Conservation (phyloP, 805 yeast species). For the Lipomyces starkeyi region DNA sequence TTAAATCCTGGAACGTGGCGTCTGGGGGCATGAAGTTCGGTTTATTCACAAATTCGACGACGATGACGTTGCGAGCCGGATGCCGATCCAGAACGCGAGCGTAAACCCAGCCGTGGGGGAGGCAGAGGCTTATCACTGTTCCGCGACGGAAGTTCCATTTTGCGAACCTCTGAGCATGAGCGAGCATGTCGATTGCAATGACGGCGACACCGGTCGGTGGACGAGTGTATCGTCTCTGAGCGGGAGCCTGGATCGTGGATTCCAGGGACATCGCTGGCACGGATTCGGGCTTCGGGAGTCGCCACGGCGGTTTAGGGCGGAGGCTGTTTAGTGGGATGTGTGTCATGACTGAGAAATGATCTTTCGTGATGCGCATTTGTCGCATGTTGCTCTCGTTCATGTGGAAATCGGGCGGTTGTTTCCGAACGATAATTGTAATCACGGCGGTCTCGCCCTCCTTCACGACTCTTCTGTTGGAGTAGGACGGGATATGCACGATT, state of each 20-base stretch:
- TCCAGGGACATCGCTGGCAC: neutral
- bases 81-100: neutral
- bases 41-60: neutral
- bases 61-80: neutral
- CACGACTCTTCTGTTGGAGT: neutral
- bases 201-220: neutral
- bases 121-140: neutral
- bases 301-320: neutral
- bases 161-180: neutral
- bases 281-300: neutral
- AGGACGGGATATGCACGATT: neutral
- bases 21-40: neutral
- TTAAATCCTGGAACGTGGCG: neutral
- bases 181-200: neutral
- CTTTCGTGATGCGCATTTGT: neutral
- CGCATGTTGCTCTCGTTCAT: neutral
- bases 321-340: neutral
- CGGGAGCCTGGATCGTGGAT: no score
- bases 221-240: neutral
- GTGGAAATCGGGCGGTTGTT: neutral
- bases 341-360: neutral
- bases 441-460: neutral
- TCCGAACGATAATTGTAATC: neutral
- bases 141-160: neutral
- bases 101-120: neutral